phyloP scores from a whole-genome alignment of 495 filamentous ascomycete genomes.

The Podospora didyma region DNA sequence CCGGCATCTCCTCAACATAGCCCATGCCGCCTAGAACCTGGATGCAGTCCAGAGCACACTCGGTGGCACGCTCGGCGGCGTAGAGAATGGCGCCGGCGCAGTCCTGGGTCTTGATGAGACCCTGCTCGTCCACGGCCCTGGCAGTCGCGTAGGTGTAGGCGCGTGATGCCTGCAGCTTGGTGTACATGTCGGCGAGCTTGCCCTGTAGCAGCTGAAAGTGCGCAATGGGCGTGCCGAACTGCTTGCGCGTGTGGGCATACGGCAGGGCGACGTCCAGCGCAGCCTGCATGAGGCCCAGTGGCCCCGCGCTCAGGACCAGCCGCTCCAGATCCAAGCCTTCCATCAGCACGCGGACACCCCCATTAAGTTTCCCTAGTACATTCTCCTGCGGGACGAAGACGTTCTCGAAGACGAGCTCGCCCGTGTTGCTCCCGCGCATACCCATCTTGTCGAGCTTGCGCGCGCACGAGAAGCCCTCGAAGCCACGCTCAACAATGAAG shows the following conservation, averaged over 20 bases:
- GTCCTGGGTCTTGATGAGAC: conserved; percentile 74
- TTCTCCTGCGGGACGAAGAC: conserved; percentile 86
- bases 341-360: conserved; percentile 89
- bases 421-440: conserved; percentile 96
- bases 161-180: conserved; percentile 75
- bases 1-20: conserved; percentile 92
- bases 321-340: conserved; percentile 92
- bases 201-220: conserved; percentile 93
- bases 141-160: conserved; percentile 79
- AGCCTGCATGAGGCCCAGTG: conserved; percentile 92
- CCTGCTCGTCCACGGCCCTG: conserved; percentile 68
- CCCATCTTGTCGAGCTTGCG: conserved; percentile 97
- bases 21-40: conserved; percentile 94
- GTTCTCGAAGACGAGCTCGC: conserved; percentile 87
- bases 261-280: conserved; percentile 83
- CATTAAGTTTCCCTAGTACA: conserved; percentile 73
- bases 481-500: conserved; percentile 72
- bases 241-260: conserved; percentile 83
- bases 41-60: conserved; percentile 84
- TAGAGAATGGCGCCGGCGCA: conserved; percentile 94
- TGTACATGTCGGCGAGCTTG: conserved; percentile 96
- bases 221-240: conserved; percentile 84
- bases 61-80: conserved; percentile 89
- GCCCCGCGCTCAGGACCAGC: conserved; percentile 87
- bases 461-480: conserved; percentile 76